phyloP scores from a whole-genome alignment of 306 rosid genomes.

The Biancaea sappan region DNA sequence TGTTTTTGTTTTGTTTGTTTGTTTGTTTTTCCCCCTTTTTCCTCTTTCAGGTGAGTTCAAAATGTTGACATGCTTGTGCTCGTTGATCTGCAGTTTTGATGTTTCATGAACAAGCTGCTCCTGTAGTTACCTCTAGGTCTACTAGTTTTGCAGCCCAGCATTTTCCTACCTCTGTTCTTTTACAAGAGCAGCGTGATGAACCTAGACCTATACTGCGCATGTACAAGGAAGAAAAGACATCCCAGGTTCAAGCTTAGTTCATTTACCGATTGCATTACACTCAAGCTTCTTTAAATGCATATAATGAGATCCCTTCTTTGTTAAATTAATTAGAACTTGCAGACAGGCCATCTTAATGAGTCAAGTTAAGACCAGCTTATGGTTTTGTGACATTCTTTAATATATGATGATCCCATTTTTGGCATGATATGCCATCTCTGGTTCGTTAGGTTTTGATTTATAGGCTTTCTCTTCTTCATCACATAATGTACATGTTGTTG shows the following conservation, averaged over 20 bases:
- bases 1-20: no score
- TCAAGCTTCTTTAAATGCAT: slow-evolving; percentile 19
- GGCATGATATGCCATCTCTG: slow-evolving; percentile 10
- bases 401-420: neutral
- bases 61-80: slow-evolving; percentile 14
- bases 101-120: slow-evolving; percentile 63
- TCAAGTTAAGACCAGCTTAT: neutral
- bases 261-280: neutral
- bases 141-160: slow-evolving; percentile 53
- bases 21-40: neutral
- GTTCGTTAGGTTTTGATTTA: slow-evolving; percentile 9
- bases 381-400: slow-evolving; percentile 6
- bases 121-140: slow-evolving; percentile 48
- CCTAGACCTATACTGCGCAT: slow-evolving; percentile 54
- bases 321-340: neutral
- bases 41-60: slow-evolving; percentile 14
- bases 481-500: slow-evolving; percentile 10
- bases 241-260: slow-evolving; percentile 57
- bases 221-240: slow-evolving; percentile 58
- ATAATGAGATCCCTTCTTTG: neutral
- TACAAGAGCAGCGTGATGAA: slow-evolving; percentile 83
- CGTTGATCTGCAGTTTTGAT: slow-evolving; percentile 50
- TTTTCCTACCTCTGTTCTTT: slow-evolving; percentile 71
- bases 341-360: neutral
- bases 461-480: slow-evolving; percentile 4